These are phyloP conservation scores for Aureobasidium sp. DNA, from an alignment of 2,329 filamentous ascomycete genomes.

Conservation along the genomic window DNA sequence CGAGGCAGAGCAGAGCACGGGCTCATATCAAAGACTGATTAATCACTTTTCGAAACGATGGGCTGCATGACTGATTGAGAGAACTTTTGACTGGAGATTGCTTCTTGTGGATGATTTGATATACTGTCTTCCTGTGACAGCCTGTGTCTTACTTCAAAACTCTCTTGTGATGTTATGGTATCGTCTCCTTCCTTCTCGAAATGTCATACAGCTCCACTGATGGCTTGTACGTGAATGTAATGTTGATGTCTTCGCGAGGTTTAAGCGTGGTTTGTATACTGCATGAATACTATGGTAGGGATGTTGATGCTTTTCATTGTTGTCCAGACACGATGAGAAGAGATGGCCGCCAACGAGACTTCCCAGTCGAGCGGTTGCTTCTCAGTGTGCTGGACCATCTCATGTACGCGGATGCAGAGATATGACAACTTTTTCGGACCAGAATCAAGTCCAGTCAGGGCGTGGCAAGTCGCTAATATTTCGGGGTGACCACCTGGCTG, in stretches of 20 bases:
- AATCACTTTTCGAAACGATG: too few relatives aligned
- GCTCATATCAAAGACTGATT: too few relatives aligned
- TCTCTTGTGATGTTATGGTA: not conserved
- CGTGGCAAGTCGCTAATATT: not conserved
- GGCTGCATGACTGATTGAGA: not conserved
- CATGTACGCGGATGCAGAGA: not conserved
- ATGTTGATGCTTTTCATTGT: not conserved
- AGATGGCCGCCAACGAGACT: not conserved
- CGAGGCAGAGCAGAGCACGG: not conserved
- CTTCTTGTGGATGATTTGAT: not conserved
- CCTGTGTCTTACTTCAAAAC: not conserved
- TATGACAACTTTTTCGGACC: not conserved
- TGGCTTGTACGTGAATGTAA: not conserved
- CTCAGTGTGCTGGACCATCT: not conserved
- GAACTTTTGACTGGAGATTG: not conserved
- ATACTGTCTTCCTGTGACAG: not conserved
- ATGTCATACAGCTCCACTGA: not conserved
- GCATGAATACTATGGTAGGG: not conserved
- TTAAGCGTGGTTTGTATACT: not conserved
- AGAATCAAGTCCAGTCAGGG: not conserved
- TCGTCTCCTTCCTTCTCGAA: not conserved
- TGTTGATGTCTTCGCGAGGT: not conserved
- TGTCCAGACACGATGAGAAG: not conserved
- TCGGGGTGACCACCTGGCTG: not conserved
- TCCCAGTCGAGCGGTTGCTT: not conserved